A percentile compares a stretch with the other conserved stretches of the same genome.
Conservation (phyloP, 108 stramenopile species). For the Cyclotella sp. region DNA sequence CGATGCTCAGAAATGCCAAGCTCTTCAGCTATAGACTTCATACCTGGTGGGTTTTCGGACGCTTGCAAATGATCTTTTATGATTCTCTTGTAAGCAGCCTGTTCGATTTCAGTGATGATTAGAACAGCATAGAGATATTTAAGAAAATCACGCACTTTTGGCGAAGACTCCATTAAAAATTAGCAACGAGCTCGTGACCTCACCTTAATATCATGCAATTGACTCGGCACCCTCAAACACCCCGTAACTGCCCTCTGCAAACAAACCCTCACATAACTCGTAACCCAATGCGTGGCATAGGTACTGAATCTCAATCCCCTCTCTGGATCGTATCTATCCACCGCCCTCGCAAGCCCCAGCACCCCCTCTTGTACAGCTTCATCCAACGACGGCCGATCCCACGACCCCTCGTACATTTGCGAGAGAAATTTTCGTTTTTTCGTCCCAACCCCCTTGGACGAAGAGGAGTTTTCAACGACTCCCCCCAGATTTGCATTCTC, state of each 20-base stretch:
- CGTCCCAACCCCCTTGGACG: background rate
- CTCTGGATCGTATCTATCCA: conserved; percentile 78
- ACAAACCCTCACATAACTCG: conserved; percentile 67
- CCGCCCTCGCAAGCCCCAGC: conserved; percentile 77
- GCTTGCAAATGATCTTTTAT: conserved; percentile 54
- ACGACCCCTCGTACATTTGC: conserved; percentile 56
- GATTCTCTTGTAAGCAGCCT: conserved; percentile 61
- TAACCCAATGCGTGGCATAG: conserved; percentile 89
- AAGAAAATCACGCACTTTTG: background rate
- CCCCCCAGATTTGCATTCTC: conserved; percentile 41
- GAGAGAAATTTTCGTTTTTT: conserved; percentile 11
- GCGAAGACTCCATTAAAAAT: background rate
- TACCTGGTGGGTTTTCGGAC: conserved; percentile 33
- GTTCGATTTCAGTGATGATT: background rate
- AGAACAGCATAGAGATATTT: background rate
- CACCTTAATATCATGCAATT: conserved; percentile 62
- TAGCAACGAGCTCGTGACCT: background rate
- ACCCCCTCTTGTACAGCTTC: conserved; percentile 90
- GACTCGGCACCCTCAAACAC: conserved; percentile 64
- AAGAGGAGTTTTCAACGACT: background rate
- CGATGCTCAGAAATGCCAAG: conserved; percentile 58
- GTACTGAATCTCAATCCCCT: conserved; percentile 77
- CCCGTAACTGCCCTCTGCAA: conserved; percentile 68
- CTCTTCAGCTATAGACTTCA: conserved; percentile 57
- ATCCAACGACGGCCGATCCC: conserved; percentile 70